These are phyloP conservation scores for Populus hybrid DNA, from an alignment of 441 rosid species.

Conservation along the genomic window DNA sequence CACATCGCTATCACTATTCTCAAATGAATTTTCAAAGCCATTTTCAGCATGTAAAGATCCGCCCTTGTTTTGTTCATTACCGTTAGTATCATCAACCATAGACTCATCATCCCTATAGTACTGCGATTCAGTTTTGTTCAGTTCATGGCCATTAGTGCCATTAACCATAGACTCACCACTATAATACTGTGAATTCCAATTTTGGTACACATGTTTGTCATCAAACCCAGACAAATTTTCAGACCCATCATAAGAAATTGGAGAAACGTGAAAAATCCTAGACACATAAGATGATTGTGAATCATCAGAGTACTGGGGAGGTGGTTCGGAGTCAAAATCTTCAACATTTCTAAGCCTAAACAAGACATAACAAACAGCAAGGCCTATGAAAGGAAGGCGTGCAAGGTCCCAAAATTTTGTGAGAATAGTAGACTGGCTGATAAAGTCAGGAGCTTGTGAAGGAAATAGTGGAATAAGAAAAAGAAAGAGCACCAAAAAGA, in stretches of 20 bases:
- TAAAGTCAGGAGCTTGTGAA: conserved; percentile 65
- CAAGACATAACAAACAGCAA: conserved; percentile 80
- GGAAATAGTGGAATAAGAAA: conserved; percentile 68
- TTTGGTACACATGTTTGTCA: conserved; percentile 26
- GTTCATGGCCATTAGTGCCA: conserved; percentile 18
- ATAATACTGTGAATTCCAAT: conserved; percentile 14
- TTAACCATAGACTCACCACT: conserved; percentile 17
- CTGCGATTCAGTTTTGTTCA: conserved; percentile 18
- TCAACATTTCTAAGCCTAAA: conserved; percentile 58
- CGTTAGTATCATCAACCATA: background rate
- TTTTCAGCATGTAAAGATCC: conserved; percentile 21
- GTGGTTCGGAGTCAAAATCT: conserved; percentile 21
- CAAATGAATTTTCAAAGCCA: conserved; percentile 20
- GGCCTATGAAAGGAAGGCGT: conserved; percentile 63
- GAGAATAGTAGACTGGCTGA: conserved; percentile 36
- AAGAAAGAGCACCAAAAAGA: conserved; percentile 48
- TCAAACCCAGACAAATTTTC: conserved; percentile 37
- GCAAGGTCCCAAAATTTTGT: conserved; percentile 69
- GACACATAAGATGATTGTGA: conserved; percentile 48
- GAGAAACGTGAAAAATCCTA: conserved; percentile 46
- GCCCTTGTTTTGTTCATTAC: background rate
- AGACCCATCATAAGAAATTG: conserved; percentile 54
- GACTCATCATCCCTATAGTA: background rate
- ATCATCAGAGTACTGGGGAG: conserved; percentile 32
- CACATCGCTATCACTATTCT: conserved; percentile 26